These are phyloP conservation scores for Pleurotus djamor DNA, from an alignment of 768 basidiomycete species.

Conservation along the genomic window DNA sequence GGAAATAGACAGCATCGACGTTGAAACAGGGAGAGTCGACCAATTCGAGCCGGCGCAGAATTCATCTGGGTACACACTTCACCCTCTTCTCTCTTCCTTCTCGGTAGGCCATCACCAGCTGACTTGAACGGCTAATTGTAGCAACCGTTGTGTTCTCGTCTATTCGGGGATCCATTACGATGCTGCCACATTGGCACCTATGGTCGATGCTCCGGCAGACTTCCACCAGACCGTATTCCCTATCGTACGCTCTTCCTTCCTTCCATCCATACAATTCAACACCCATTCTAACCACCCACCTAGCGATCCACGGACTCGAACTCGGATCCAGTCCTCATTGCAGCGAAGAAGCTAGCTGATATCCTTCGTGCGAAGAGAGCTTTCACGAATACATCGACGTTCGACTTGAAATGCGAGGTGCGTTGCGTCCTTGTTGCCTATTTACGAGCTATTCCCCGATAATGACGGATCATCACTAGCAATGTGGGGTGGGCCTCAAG, in stretches of 20 bases:
- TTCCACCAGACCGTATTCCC: constrained; percentile 91
- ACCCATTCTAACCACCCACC: not conserved
- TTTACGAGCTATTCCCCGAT: not conserved
- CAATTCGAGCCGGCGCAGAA: constrained; percentile 4
- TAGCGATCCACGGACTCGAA: constrained; percentile 31
- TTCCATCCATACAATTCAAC: not conserved
- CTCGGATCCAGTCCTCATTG: constrained; percentile 55
- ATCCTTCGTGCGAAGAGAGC: constrained; percentile 75
- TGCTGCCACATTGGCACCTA: constrained; percentile 80
- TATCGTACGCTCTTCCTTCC: constrained; percentile 33
- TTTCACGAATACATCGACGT: constrained; percentile 90
- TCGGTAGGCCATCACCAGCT: constrained; percentile 23
- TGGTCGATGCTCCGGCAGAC: constrained; percentile 69
- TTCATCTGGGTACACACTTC: not conserved
- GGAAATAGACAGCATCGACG: constrained; percentile 89
- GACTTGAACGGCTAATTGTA: constrained; percentile 23
- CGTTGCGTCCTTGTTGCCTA: constrained; percentile 18
- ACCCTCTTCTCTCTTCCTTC: constrained; percentile 47
- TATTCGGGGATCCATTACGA: constrained; percentile 99
- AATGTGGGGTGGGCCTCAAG: constrained; percentile 82
- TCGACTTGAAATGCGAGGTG: constrained; percentile 88
- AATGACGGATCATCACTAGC: constrained; percentile 28
- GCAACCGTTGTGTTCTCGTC: constrained; percentile 67
- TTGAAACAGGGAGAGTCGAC: constrained; percentile 89
- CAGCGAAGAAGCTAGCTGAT: constrained; percentile 69